Evolutionary conservation across 208 protist species (phyloP).

Genomic region (Leishmania arabica): DNA sequence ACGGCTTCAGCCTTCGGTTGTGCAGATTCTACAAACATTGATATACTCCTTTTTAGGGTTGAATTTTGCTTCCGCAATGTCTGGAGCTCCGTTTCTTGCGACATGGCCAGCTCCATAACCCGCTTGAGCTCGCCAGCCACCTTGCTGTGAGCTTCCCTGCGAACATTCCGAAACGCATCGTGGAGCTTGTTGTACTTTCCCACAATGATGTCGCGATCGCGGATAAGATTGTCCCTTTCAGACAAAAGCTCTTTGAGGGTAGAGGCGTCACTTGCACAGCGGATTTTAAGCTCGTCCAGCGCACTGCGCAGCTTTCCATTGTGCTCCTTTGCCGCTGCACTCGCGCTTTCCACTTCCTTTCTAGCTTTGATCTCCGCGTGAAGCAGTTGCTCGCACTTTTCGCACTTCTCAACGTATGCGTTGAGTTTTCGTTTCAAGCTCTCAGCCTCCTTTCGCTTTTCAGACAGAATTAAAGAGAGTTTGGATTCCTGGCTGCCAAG

Average conservation of each 20-base stretch:
- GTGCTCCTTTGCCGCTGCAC: constrained; percentile 33
- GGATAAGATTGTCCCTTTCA: constrained; percentile 59
- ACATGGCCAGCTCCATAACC: constrained; percentile 58
- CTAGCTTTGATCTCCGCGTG: constrained; percentile 29
- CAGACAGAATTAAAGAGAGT: constrained; percentile 35
- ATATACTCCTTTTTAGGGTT: constrained; percentile 74
- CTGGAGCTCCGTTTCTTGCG: constrained; percentile 81
- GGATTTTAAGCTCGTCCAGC: constrained; percentile 66
- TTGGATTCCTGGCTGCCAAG: constrained; percentile 35
- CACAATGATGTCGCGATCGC: constrained; percentile 70
- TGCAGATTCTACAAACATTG: constrained; percentile 58
- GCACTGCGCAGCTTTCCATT: constrained; percentile 41
- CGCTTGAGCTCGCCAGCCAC: constrained; percentile 54
- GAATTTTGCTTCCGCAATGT: constrained; percentile 69
- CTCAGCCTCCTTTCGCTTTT: constrained; percentile 49
- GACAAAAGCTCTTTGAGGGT: constrained; percentile 58
- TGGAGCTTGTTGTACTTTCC: constrained; percentile 88
- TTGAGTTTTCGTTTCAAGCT: constrained; percentile 52
- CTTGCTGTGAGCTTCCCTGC: constrained; percentile 49
- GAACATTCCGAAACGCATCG: constrained; percentile 57
- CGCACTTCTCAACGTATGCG: constrained; percentile 53
- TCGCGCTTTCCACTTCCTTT: constrained; percentile 34
- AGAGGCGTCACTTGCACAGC: constrained; percentile 55
- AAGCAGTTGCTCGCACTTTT: constrained; percentile 39
- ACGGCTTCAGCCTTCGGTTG: constrained; percentile 58